Conservation (phyloP, 2,329 filamentous ascomycete species). For the Trichoderma aggressivum region DNA sequence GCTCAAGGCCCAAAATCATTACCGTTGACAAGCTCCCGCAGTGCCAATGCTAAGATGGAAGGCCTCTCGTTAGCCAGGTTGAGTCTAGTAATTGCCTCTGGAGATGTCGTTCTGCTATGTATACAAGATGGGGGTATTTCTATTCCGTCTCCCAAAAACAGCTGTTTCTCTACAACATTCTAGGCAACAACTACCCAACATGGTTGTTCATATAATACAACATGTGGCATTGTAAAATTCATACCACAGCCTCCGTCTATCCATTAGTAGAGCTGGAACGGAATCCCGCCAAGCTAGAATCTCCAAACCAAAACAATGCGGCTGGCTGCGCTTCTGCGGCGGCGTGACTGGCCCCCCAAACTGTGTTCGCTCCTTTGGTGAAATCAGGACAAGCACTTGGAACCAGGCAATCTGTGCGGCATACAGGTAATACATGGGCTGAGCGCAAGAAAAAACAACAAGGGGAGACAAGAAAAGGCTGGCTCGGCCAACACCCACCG, state of each 20-base stretch:
- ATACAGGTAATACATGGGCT: neutral
- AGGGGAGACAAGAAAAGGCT: neutral
- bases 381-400: neutral
- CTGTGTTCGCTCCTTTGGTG: neutral
- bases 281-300: conserved; percentile 13
- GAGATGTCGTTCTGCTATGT: neutral
- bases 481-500: neutral
- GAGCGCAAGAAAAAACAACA: neutral
- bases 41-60: neutral
- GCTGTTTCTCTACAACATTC: neutral
- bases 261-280: neutral
- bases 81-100: neutral
- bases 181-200: neutral
- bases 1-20: neutral
- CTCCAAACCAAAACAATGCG: conserved; percentile 13
- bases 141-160: neutral
- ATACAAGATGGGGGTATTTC: neutral
- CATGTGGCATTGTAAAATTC: neutral
- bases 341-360: neutral
- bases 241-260: neutral
- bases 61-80: neutral
- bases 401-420: neutral
- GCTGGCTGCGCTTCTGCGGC: conserved; percentile 14
- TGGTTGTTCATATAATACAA: neutral
- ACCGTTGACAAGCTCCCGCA: neutral